Evolutionary conservation across 768 basidiomycete species (phyloP).

Genomic region (Mycena albidolilacea): DNA sequence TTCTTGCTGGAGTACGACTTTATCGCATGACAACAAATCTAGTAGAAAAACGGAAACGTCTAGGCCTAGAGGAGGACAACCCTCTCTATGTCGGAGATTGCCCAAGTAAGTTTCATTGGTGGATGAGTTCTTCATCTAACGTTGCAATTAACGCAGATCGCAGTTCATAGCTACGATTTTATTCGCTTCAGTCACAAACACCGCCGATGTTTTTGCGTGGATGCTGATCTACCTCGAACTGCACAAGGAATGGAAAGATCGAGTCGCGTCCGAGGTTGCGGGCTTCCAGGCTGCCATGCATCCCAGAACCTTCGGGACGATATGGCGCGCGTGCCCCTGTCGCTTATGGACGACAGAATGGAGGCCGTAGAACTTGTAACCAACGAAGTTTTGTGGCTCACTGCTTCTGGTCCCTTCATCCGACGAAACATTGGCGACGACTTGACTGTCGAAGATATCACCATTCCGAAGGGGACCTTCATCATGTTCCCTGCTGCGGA

Average conservation of each 20-base stretch:
- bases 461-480: not conserved
- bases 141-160: too few relatives aligned
- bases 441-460: not conserved
- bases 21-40: constrained; percentile 4
- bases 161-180: not conserved
- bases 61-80: not conserved
- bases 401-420: not conserved
- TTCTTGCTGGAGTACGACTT: not conserved
- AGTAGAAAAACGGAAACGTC: not conserved
- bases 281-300: not conserved
- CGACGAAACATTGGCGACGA: not conserved
- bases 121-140: too few relatives aligned
- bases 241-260: not conserved
- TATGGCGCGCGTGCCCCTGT: not conserved
- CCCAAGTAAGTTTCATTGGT: not conserved
- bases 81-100: not conserved
- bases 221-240: not conserved
- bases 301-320: not conserved
- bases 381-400: not conserved
- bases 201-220: constrained; percentile 4
- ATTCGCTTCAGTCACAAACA: constrained; percentile 3
- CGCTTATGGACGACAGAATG: not conserved
- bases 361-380: not conserved
- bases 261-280: not conserved
- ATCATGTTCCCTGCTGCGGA: not conserved